A percentile compares a stretch with the other conserved stretches of the same genome.
phyloP scores from a whole-genome alignment of 1,284 basidiomycete genomes.

The Sanghuangporus weigelae region DNA sequence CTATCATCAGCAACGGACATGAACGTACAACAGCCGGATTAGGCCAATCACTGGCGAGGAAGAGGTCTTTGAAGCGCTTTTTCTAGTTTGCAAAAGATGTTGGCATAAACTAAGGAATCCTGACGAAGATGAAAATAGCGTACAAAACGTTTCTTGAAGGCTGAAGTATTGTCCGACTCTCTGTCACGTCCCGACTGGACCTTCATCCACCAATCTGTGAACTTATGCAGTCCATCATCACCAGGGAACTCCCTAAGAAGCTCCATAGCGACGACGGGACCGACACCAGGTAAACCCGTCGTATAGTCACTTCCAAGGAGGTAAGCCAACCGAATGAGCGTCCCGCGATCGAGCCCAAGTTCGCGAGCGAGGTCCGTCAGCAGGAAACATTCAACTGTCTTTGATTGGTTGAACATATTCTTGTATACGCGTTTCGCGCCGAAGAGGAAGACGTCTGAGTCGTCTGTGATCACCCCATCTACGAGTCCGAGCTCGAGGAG shows the following conservation, averaged over 20 bases:
- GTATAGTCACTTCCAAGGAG: conserved; percentile 97
- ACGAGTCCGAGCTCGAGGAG: conserved; percentile 83
- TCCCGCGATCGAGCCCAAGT: conserved; percentile 82
- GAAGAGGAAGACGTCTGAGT: conserved; percentile 98
- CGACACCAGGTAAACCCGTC: conserved; percentile 91
- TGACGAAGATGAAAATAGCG: conserved; percentile 29
- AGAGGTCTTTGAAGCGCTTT: conserved; percentile 83
- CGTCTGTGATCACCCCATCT: conserved; percentile 98
- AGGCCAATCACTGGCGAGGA: conserved; percentile 82
- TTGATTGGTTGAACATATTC: conserved; percentile 99
- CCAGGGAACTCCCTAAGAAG: conserved; percentile 88
- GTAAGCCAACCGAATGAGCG: conserved; percentile 87
- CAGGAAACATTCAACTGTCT: conserved; percentile 96
- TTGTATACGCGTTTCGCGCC: conserved; percentile 92
- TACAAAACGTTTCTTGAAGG: conserved; percentile 83
- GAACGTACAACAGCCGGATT: conserved; percentile 81
- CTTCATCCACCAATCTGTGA: conserved; percentile 92
- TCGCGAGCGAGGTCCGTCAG: conserved; percentile 83
- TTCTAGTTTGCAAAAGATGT: conserved; percentile 49
- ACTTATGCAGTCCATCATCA: conserved; percentile 75
- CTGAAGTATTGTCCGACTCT: conserved; percentile 62
- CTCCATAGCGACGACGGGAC: conserved; percentile 96
- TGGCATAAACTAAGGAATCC: not conserved
- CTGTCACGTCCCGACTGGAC: conserved; percentile 91
- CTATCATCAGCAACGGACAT: too few relatives aligned